Evolutionary conservation across 371 early-diverging fungal species (phyloP), one percentile per base, ranked within the genome.

Genomic region (Mucor velutinosus): DNA sequence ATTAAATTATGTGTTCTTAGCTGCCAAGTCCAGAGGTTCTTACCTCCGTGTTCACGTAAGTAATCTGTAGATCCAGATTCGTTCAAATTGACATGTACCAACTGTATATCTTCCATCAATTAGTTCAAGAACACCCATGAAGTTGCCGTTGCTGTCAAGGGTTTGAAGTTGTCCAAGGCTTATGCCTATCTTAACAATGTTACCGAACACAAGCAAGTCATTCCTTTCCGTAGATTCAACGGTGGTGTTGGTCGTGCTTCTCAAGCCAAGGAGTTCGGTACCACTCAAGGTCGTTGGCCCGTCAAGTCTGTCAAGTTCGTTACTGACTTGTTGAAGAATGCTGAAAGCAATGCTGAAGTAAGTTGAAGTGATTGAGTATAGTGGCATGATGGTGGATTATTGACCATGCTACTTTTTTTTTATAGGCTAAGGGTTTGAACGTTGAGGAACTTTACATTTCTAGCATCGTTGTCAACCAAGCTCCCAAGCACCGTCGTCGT

Each of bases 381-480:
- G 11, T 49, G 19, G 10, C 25, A 49, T 64, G 27, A n/a, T 64
- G 12, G 4, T n/a, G 17, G 19, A 21, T 21, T 33, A 63, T 37
- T 23, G 17, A 41, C 33, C 5, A 8, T 39, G 32, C 33, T 45
- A 43, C 19, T 61, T 29, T 7, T 41, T 41, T 33, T 56, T 39
- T 39, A 21, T 77, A 87, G 89, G 85, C 90, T 73, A 99, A 99
- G 91, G 94, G 94, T 69, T 85, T 99, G 72, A 91, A 93, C 79
- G 76, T 89, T 67, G 95, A 96, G 64, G 85, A 88, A 76, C 86
- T 98, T 63, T 90, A 93, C 69, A 88, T 99, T 76, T 92, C 90
- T 82, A 96, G 98, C 92, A 91, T 99, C 67, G 93, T 95, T 85
- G 99, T 99, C 79, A 97, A 97, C 92, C 96, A 95, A 84, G 99